Evolutionary conservation across 768 basidiomycete genomes (phyloP).

Genomic region (Tylopilus sp.): DNA sequence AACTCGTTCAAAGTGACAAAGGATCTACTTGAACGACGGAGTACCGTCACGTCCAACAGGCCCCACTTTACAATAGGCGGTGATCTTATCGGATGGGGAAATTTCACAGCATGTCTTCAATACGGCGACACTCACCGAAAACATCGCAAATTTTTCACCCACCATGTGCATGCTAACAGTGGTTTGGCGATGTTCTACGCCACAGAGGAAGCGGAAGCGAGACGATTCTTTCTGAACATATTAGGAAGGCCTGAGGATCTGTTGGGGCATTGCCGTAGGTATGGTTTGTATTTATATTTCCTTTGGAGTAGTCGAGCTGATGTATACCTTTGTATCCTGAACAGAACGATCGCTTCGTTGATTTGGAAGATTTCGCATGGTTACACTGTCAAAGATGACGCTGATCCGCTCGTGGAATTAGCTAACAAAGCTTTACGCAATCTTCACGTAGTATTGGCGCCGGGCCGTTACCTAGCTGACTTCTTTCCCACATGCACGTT

Average conservation of each 20-base stretch:
- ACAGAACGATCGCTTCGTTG: conserved; percentile 32
- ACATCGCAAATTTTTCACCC: too few relatives aligned
- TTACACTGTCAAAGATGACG: conserved; percentile 26
- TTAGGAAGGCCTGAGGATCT: conserved; percentile 2
- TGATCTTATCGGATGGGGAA: conserved; percentile 20
- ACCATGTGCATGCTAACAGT: conserved; percentile 4
- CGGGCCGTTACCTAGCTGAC: conserved; percentile 14
- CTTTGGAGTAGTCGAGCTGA: too few relatives aligned
- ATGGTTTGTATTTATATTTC: too few relatives aligned
- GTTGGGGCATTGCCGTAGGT: conserved; percentile 6
- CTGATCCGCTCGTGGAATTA: conserved; percentile 32
- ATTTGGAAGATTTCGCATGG: conserved; percentile 38
- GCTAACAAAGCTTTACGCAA: conserved; percentile 22
- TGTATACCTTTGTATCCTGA: background rate
- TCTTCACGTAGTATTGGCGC: conserved; percentile 1
- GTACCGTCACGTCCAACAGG: conserved; percentile 5
- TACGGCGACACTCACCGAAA: conserved; percentile 6
- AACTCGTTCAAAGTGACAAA: conserved; percentile 37
- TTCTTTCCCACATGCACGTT: background rate
- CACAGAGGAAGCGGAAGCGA: conserved; percentile 2
- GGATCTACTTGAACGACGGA: conserved; percentile 14
- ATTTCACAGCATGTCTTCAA: conserved; percentile 1
- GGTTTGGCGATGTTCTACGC: background rate
- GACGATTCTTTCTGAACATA: conserved; percentile 2
- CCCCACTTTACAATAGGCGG: conserved; percentile 8